phyloP scores from a whole-genome alignment of 2,329 filamentous ascomycete species.

The Calonectria pseudoreteaudii region DNA sequence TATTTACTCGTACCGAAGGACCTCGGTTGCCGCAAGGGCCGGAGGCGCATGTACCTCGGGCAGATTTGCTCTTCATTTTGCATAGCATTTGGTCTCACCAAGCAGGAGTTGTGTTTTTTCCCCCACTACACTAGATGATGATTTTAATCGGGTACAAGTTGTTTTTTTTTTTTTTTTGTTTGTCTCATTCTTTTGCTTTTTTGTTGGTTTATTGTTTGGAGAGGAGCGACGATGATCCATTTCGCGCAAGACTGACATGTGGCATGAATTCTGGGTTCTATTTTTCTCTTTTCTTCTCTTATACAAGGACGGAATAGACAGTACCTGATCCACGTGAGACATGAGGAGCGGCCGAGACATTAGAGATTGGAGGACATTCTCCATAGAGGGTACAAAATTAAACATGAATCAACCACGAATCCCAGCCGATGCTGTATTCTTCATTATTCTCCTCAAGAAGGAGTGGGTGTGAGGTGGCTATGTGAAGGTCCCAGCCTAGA shows the following conservation, averaged over 20 bases:
- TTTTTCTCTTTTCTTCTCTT: neutral
- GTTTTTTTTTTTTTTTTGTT: no score
- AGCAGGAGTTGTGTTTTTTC: neutral
- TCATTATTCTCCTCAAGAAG: neutral
- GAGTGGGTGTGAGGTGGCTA: neutral
- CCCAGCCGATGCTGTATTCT: neutral
- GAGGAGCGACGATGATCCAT: constrained; percentile 4
- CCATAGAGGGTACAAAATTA: neutral
- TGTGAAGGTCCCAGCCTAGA: neutral
- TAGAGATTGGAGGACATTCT: constrained; percentile 12
- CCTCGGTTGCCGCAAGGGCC: neutral
- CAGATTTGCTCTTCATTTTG: neutral
- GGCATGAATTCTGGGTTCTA: constrained; percentile 18
- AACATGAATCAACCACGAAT: neutral
- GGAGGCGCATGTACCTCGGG: neutral
- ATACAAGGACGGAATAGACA: constrained; percentile 8
- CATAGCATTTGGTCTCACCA: constrained; percentile 16
- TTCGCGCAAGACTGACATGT: constrained; percentile 18
- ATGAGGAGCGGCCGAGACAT: neutral
- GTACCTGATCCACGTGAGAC: neutral
- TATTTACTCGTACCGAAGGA: neutral
- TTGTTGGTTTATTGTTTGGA: neutral
- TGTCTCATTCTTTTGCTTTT: constrained; percentile 18
- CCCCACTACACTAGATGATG: neutral
- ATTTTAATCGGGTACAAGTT: constrained; percentile 4